These are phyloP conservation scores for Coemansia interrupta DNA, from an alignment of 192 early-diverging fungal genomes.

Conservation along the genomic window DNA sequence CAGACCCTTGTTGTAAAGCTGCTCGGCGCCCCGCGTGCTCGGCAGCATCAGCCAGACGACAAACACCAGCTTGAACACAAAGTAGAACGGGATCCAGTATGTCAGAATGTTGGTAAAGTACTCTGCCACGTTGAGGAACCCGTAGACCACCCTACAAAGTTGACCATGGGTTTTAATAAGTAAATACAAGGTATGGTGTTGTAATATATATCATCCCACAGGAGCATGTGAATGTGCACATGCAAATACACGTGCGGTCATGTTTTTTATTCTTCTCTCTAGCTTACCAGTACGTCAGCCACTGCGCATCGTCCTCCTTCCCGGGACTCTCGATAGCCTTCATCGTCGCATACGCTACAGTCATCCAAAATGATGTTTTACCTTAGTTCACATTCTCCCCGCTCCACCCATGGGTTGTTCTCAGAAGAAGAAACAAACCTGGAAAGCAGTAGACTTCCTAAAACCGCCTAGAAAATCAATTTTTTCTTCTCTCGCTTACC, in stretches of 20 bases:
- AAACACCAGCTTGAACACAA: conserved; percentile 84
- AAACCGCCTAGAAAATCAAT: too few species aligned
- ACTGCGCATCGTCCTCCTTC: conserved; percentile 80
- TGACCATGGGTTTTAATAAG: too few species aligned
- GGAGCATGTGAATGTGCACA: conserved; percentile 2
- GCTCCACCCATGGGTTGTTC: too few species aligned
- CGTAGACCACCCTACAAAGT: conserved; percentile 70
- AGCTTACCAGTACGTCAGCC: conserved; percentile 83
- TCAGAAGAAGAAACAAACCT: too few species aligned
- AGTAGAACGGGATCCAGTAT: conserved; percentile 97
- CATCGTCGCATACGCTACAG: conserved; percentile 82
- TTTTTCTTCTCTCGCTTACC: too few species aligned
- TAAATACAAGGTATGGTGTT: too few species aligned
- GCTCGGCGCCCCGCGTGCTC: conserved; percentile 71
- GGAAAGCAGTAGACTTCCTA: too few species aligned
- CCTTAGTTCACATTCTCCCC: background rate
- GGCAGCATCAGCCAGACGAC: conserved; percentile 83
- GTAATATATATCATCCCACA: too few species aligned
- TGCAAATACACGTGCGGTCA: background rate
- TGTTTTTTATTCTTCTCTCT: too few species aligned
- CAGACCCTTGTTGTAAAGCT: conserved; percentile 70
- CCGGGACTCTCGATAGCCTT: conserved; percentile 81
- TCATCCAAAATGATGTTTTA: too few species aligned
- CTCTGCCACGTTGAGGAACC: conserved; percentile 80
- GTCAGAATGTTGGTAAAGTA: conserved; percentile 86